phyloP scores from a whole-genome alignment of 108 stramenopile species.

The Fragilaria crotonensis region DNA sequence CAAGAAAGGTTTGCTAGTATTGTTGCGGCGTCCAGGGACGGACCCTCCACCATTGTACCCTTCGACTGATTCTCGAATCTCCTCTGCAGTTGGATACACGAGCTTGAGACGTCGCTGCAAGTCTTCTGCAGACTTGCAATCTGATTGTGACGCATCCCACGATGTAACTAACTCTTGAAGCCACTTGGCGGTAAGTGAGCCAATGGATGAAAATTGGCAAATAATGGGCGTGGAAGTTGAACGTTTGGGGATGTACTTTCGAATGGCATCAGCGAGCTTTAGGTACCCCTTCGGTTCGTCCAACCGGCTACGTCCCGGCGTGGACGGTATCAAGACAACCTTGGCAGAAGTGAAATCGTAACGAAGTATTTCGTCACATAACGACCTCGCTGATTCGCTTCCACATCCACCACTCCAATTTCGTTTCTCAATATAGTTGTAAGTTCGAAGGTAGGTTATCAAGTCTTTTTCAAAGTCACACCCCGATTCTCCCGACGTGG shows the following conservation, averaged over 20 bases:
- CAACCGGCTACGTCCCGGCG: conserved; percentile 41
- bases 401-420: conserved; percentile 20
- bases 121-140: conserved; percentile 1
- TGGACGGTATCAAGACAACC: conserved; percentile 61
- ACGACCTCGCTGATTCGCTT: conserved; percentile 1
- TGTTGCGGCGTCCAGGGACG: conserved; percentile 46
- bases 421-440: conserved; percentile 29
- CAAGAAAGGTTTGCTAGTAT: conserved; percentile 53
- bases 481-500: neutral
- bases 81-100: conserved; percentile 65
- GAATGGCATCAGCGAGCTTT: conserved; percentile 39
- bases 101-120: conserved; percentile 18
- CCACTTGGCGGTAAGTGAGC: conserved; percentile 48
- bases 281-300: conserved; percentile 28
- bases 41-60: conserved; percentile 57
- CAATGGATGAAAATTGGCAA: conserved; percentile 72
- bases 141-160: conserved; percentile 19
- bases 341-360: conserved; percentile 65
- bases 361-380: conserved; percentile 32
- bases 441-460: conserved; percentile 52
- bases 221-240: conserved; percentile 29
- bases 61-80: conserved; percentile 48
- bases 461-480: conserved; percentile 60
- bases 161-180: conserved; percentile 33
- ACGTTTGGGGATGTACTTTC: conserved; percentile 6